These are phyloP conservation scores for Metschnikowia santaceciliae DNA, from an alignment of 805 yeast genomes.

Conservation along the genomic window DNA sequence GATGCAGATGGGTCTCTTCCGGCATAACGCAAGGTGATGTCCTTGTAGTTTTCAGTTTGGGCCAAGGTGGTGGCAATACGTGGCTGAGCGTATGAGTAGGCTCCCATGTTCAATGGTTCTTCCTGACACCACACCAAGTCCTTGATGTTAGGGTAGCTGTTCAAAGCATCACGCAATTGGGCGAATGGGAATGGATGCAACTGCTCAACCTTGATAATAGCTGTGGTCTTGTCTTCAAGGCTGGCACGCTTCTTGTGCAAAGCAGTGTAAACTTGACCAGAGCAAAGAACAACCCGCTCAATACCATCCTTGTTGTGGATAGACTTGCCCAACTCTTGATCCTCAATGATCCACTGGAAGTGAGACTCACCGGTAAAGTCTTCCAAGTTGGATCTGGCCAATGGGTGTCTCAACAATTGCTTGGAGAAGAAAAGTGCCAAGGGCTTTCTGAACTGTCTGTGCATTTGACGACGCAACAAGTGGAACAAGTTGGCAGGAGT, in stretches of 20 bases:
- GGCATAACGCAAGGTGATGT: conserved; percentile 67
- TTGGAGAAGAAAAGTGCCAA: conserved; percentile 86
- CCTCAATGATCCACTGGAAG: conserved; percentile 96
- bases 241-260: conserved; percentile 84
- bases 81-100: conserved; percentile 76
- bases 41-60: conserved; percentile 69
- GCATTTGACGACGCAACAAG: conserved; percentile 96
- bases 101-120: conserved; percentile 97
- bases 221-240: conserved; percentile 74
- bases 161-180: conserved; percentile 79
- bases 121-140: conserved; percentile 98
- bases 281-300: conserved; percentile 76
- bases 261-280: conserved; percentile 95
- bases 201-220: conserved; percentile 88
- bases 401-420: conserved; percentile 83
- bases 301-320: conserved; percentile 78
- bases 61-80: conserved; percentile 73
- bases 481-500: conserved; percentile 98
- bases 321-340: conserved; percentile 74
- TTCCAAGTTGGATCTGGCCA: conserved; percentile 78
- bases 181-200: conserved; percentile 98
- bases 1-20: conserved; percentile 98
- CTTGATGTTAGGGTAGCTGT: conserved; percentile 73
- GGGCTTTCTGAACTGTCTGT: conserved; percentile 96
- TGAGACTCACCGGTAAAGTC: conserved; percentile 91